Percentiles rank a stretch among this genome's conserved stretches.
These are phyloP conservation scores for Neonectria neomacrospora DNA, from an alignment of 2,329 filamentous ascomycete genomes.

Conservation along the genomic window DNA sequence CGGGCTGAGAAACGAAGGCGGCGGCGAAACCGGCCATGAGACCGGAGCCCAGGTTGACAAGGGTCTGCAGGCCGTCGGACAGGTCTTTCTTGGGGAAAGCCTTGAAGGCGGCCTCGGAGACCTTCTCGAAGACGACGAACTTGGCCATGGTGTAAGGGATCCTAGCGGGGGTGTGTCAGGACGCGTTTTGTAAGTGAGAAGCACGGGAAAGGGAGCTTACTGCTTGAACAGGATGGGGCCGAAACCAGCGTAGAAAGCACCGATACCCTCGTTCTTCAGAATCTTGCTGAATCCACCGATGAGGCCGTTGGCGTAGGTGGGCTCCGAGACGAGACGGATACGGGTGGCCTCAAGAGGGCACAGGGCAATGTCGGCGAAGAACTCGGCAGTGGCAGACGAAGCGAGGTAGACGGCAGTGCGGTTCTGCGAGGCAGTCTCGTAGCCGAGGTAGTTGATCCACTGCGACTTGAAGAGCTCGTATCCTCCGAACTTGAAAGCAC, in stretches of 20 bases:
- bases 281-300: slow-evolving; percentile 86
- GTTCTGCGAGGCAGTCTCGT: slow-evolving; percentile 81
- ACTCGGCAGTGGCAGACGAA: slow-evolving; percentile 72
- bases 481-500: slow-evolving; percentile 92
- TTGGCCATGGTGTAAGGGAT: slow-evolving; percentile 95
- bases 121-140: slow-evolving; percentile 94
- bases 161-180: slow-evolving; percentile 56
- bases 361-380: slow-evolving; percentile 82
- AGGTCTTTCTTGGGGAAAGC: slow-evolving; percentile 76
- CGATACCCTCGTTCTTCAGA: slow-evolving; percentile 81
- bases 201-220: slow-evolving; percentile 43
- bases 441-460: slow-evolving; percentile 81
- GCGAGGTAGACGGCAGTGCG: slow-evolving; percentile 84
- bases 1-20: slow-evolving; percentile 87
- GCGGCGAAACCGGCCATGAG: slow-evolving; percentile 78
- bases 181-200: not conserved
- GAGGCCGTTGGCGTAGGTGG: slow-evolving; percentile 84
- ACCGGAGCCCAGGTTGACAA: slow-evolving; percentile 76
- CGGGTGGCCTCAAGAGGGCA: slow-evolving; percentile 93
- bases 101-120: slow-evolving; percentile 77
- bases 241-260: slow-evolving; percentile 92
- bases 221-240: slow-evolving; percentile 79
- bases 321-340: slow-evolving; percentile 91
- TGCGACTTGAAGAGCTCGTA: slow-evolving; percentile 98
- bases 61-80: slow-evolving; percentile 76